phyloP scores from a whole-genome alignment of 306 rosid species.

The Trichosanthes truncata region DNA sequence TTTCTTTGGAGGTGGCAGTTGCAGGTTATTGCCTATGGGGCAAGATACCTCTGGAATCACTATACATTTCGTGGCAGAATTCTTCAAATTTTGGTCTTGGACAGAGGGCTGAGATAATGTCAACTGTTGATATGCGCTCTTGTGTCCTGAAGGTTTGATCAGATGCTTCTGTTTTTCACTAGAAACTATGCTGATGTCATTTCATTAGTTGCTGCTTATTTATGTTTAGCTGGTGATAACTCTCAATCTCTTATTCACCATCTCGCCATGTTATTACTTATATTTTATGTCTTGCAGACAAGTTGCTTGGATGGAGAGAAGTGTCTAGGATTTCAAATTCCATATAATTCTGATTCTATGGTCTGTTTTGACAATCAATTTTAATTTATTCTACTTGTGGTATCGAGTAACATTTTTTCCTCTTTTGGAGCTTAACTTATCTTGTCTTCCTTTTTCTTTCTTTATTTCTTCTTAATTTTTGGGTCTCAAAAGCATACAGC shows the following conservation, averaged over 20 bases:
- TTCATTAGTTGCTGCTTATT: neutral
- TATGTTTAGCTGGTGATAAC: neutral
- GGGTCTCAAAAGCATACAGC: conserved; percentile 28
- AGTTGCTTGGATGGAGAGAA: conserved; percentile 40
- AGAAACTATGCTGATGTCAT: neutral
- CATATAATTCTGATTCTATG: conserved; percentile 29
- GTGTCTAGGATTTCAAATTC: conserved; percentile 43
- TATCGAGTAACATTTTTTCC: neutral
- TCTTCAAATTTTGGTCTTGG: conserved; percentile 48
- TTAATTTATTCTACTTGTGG: conserved; percentile 6
- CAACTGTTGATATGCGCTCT: conserved; percentile 42
- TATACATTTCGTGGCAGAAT: conserved; percentile 43
- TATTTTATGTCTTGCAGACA: conserved; percentile 35
- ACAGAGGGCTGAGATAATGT: conserved; percentile 47
- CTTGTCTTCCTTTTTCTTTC: conserved; percentile 3
- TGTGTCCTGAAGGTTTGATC: conserved; percentile 58
- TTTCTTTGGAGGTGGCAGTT: conserved; percentile 30
- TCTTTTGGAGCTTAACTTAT: conserved; percentile 10
- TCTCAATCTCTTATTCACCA: neutral
- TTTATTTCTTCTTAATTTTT: conserved; percentile 8
- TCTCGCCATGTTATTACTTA: neutral
- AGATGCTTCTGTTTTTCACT: neutral
- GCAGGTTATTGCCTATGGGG: conserved; percentile 55
- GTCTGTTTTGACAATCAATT: conserved; percentile 33
- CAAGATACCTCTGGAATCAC: conserved; percentile 51